phyloP scores from a whole-genome alignment of 768 basidiomycete species.

The Lentinula raphanica region DNA sequence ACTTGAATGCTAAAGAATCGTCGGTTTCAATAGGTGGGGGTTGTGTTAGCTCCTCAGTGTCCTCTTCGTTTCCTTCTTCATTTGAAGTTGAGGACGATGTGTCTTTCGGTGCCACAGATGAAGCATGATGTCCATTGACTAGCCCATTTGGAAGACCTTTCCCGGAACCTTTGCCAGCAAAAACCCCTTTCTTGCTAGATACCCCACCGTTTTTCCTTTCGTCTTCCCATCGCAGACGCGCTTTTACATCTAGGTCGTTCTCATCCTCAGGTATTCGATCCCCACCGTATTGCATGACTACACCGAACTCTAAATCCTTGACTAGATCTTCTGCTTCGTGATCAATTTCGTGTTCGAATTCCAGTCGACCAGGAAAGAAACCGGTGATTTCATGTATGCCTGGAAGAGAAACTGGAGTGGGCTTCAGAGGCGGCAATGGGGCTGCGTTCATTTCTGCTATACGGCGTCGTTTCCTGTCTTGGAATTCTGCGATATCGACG shows the following conservation, averaged over 20 bases:
- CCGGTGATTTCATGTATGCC: constrained; percentile 88
- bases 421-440: constrained; percentile 54
- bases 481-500: constrained; percentile 77
- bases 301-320: constrained; percentile 93
- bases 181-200: constrained; percentile 2
- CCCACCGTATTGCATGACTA: constrained; percentile 82
- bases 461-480: constrained; percentile 80
- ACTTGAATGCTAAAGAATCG: constrained; percentile 82
- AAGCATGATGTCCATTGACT: constrained; percentile 36
- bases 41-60: constrained; percentile 61
- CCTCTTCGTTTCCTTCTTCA: constrained; percentile 49
- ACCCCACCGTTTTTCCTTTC: constrained; percentile 33
- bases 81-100: constrained; percentile 27
- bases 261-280: constrained; percentile 76
- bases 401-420: constrained; percentile 82
- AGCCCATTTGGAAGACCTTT: constrained; percentile 40
- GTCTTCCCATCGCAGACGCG: constrained; percentile 44
- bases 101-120: background rate
- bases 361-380: constrained; percentile 93
- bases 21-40: constrained; percentile 80
- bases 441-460: constrained; percentile 74
- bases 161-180: constrained; percentile 32
- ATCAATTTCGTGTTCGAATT: constrained; percentile 96
- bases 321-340: constrained; percentile 95
- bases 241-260: constrained; percentile 69